These are phyloP conservation scores for Rhodotorula sphaerocarpa DNA, from an alignment of 768 basidiomycete species.

Conservation along the genomic window DNA sequence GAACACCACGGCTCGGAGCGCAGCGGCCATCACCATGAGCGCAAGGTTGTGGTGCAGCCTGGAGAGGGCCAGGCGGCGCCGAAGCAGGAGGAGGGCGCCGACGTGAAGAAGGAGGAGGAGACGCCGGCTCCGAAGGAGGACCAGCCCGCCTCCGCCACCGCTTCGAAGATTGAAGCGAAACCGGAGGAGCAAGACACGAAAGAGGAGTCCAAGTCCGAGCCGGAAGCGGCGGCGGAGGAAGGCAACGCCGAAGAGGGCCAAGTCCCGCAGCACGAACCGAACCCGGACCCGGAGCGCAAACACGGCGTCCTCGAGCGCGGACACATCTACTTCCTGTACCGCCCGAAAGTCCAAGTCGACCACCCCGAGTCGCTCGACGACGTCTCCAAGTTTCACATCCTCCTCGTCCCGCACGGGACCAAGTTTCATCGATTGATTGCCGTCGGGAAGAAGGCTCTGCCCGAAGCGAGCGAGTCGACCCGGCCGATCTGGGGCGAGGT, in stretches of 20 bases:
- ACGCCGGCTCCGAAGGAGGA: background rate
- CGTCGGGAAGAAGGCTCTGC: conserved; percentile 56
- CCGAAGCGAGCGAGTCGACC: conserved; percentile 46
- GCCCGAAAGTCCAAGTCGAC: conserved; percentile 50
- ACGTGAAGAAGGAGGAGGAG: conserved; percentile 1
- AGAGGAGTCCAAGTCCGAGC: background rate
- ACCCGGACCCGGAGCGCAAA: conserved; percentile 17
- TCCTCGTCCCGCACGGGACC: conserved; percentile 54
- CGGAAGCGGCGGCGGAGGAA: conserved; percentile 4
- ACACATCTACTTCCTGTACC: conserved; percentile 57
- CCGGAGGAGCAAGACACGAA: conserved; percentile 4
- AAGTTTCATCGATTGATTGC: conserved; percentile 52
- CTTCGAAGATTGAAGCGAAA: background rate
- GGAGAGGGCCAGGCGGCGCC: too few relatives aligned
- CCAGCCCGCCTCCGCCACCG: too few relatives aligned
- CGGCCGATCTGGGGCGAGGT: conserved; percentile 52
- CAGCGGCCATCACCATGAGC: too few relatives aligned
- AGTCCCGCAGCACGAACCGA: conserved; percentile 2
- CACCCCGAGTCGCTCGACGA: conserved; percentile 55
- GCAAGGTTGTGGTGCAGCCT: too few relatives aligned
- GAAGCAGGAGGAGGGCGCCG: conserved; percentile 1
- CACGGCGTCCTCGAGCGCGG: conserved; percentile 33
- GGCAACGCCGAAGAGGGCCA: conserved; percentile 1
- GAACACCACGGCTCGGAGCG: conserved; percentile 4
- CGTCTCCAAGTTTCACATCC: conserved; percentile 54